Percentiles rank a stretch among this genome's conserved stretches.
phyloP scores from a whole-genome alignment of 495 filamentous ascomycete species.

The Xylaria nigripes region DNA sequence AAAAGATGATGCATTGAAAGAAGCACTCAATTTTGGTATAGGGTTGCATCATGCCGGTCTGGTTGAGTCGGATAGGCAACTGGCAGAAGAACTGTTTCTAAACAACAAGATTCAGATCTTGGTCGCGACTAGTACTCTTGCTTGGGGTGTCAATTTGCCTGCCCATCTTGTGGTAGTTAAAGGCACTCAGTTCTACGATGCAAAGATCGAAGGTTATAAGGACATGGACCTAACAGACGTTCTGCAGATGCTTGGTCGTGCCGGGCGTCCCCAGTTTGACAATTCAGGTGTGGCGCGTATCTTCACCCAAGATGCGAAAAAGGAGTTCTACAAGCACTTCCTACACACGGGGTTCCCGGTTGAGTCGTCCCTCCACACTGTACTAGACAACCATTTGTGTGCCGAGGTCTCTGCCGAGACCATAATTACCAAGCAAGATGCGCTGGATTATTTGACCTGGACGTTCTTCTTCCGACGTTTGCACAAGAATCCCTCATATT shows the following conservation, averaged over 20 bases:
- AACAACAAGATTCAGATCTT: conserved; percentile 98
- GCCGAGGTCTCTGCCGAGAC: conserved; percentile 93
- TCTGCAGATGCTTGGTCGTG: conserved; percentile 94
- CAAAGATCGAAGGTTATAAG: conserved; percentile 93
- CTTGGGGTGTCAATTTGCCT: conserved; percentile 97
- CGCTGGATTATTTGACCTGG: conserved; percentile 96
- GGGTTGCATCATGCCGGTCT: conserved; percentile 95
- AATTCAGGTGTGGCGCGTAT: conserved; percentile 90
- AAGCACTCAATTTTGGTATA: conserved; percentile 92
- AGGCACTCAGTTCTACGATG: conserved; percentile 96
- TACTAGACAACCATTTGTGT: conserved; percentile 92
- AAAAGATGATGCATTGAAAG: conserved; percentile 85
- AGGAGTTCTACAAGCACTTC: conserved; percentile 99
- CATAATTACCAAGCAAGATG: conserved; percentile 88
- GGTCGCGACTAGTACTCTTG: conserved; percentile 91
- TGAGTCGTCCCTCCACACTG: conserved; percentile 91
- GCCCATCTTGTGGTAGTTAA: conserved; percentile 97
- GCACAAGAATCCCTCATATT: conserved; percentile 98
- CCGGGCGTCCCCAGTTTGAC: conserved; percentile 94
- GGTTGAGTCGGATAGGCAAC: conserved; percentile 83
- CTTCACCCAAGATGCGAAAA: conserved; percentile 95
- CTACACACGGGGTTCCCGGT: conserved; percentile 97
- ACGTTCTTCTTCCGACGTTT: conserved; percentile 97
- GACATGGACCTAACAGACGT: conserved; percentile 99
- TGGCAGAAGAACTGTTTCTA: conserved; percentile 88